These are phyloP conservation scores for Oenanthe sinensis DNA, from an alignment of 129 eudicot species.

Conservation along the genomic window DNA sequence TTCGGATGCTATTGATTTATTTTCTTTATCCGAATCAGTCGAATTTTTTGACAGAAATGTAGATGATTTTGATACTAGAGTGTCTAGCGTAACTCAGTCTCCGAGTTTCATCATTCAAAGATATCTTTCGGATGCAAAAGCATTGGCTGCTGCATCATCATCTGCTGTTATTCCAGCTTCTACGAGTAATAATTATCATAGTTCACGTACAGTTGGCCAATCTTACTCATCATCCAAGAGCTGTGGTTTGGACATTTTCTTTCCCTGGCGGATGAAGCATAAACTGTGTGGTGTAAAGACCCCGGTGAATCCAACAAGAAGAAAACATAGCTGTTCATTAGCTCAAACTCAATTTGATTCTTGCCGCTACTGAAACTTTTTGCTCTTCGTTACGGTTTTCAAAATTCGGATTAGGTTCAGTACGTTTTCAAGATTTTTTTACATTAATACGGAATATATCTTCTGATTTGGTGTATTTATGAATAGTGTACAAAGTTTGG, in stretches of 20 bases:
- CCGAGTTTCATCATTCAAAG: constrained; percentile 7
- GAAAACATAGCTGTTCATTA: constrained; percentile 7
- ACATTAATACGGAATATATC: background rate
- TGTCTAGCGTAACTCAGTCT: background rate
- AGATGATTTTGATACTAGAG: background rate
- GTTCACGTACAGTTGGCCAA: background rate
- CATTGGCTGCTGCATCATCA: constrained; percentile 12
- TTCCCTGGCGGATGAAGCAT: constrained; percentile 10
- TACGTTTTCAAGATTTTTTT: background rate
- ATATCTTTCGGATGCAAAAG: constrained; percentile 13
- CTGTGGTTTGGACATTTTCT: constrained; percentile 10
- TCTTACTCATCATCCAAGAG: constrained; percentile 10
- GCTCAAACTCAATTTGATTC: background rate
- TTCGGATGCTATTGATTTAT: constrained; percentile 52
- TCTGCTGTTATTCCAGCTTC: constrained; percentile 6
- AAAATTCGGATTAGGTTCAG: background rate
- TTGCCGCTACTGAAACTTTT: background rate
- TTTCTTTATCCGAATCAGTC: constrained; percentile 57
- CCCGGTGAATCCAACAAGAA: constrained; percentile 11
- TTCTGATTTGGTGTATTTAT: background rate
- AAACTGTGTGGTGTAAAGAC: constrained; percentile 8
- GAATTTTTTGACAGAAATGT: constrained; percentile 27
- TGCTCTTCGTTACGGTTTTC: background rate
- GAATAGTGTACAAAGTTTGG: background rate
- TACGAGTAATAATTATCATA: background rate